Conservation (phyloP, 805 yeast genomes). For the Phaffomyces antillensis region DNA sequence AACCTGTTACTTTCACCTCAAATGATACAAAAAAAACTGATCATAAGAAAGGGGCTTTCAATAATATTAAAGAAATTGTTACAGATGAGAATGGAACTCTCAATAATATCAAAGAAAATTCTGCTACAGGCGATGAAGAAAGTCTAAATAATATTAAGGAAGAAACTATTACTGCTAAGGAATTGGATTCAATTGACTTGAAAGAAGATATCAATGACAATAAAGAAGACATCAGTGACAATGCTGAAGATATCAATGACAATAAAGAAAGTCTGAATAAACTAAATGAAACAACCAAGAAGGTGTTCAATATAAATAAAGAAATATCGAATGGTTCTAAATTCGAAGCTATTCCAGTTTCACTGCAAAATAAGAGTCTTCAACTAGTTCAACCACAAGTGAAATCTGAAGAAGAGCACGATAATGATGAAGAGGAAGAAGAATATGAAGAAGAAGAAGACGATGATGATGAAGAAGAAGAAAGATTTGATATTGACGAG, state of each 20-base stretch:
- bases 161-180: background rate
- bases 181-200: background rate
- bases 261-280: too few species aligned
- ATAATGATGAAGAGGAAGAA: background rate
- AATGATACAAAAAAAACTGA: too few species aligned
- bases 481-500: conserved; percentile 59
- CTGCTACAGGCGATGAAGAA: background rate
- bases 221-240: too few species aligned
- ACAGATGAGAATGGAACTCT: too few species aligned
- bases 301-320: background rate
- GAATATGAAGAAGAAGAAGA: conserved; percentile 2
- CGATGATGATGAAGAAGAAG: conserved; percentile 13
- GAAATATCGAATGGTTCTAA: too few species aligned
- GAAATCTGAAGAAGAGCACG: background rate
- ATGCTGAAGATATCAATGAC: too few species aligned
- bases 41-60: too few species aligned
- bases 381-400: background rate
- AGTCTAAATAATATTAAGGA: background rate
- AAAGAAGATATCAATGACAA: too few species aligned
- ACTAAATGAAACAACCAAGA: background rate
- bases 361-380: background rate
- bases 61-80: too few species aligned
- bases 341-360: too few species aligned
- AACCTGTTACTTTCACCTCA: background rate
- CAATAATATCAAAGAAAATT: background rate